These are phyloP conservation scores for Lachnellula hyalina DNA, from an alignment of 2,329 filamentous ascomycete genomes.

Conservation along the genomic window DNA sequence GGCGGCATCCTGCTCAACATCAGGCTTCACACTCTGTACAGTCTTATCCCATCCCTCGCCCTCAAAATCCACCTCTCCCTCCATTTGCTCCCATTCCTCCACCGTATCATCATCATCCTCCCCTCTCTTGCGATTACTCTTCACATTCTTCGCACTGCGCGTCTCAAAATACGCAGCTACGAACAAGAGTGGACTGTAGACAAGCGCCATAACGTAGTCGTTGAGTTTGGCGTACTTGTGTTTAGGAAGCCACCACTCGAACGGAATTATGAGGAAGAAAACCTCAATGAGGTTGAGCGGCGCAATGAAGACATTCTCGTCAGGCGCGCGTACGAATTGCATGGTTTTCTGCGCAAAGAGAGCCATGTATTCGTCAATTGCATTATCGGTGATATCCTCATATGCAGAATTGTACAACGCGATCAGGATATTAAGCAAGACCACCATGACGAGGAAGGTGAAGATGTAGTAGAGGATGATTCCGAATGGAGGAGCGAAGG, in stretches of 20 bases:
- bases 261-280: slow-evolving; percentile 67
- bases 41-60: slow-evolving; percentile 79
- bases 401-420: slow-evolving; percentile 96
- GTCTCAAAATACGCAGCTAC: slow-evolving; percentile 71
- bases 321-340: slow-evolving; percentile 92
- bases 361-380: slow-evolving; percentile 91
- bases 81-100: slow-evolving; percentile 90
- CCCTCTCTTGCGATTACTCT: slow-evolving; percentile 67
- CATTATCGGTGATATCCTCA: slow-evolving; percentile 75
- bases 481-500: slow-evolving; percentile 88
- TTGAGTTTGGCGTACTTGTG: slow-evolving; percentile 73
- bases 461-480: slow-evolving; percentile 96
- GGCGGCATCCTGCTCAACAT: slow-evolving; percentile 73
- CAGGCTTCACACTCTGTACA: slow-evolving; percentile 69
- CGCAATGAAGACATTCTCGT: slow-evolving; percentile 97
- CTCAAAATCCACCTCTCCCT: slow-evolving; percentile 69
- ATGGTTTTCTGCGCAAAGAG: slow-evolving; percentile 92
- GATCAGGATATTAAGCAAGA: slow-evolving; percentile 93
- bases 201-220: slow-evolving; percentile 76
- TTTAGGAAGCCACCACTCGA: slow-evolving; percentile 94
- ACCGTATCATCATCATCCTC: slow-evolving; percentile 85
- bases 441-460: slow-evolving; percentile 92
- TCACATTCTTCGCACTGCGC: slow-evolving; percentile 59
- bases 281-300: slow-evolving; percentile 94
- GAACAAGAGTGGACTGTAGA: slow-evolving; percentile 81